Evolutionary conservation across 495 filamentous ascomycete species (phyloP).

Genomic region (Hypoxylon intermedium): DNA sequence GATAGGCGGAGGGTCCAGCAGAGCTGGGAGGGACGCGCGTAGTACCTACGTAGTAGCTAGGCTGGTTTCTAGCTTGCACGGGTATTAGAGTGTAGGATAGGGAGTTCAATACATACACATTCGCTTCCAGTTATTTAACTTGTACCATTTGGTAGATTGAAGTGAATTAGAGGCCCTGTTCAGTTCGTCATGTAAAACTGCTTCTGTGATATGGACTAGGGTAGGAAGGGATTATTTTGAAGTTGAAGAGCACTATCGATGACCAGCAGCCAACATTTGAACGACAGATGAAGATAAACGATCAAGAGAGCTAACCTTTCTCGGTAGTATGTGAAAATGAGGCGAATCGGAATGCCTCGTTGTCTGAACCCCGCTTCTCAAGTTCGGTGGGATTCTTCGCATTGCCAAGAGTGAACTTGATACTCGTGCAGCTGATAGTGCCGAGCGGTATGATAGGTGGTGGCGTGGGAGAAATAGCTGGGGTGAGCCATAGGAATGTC

Average conservation of each 20-base stretch:
- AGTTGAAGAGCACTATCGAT: no score
- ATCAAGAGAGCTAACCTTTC: neutral
- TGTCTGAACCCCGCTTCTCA: constrained; percentile 9
- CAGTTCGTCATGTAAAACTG: no score
- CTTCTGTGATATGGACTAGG: no score
- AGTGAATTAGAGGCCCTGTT: no score
- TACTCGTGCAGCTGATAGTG: constrained; percentile 17
- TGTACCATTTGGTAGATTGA: no score
- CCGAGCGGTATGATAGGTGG: constrained; percentile 7
- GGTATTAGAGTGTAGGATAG: neutral
- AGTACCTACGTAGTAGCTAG: constrained; percentile 21
- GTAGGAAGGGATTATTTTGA: no score
- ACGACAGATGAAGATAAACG: neutral
- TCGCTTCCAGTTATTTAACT: no score
- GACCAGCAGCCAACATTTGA: no score
- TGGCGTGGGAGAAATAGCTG: constrained; percentile 5
- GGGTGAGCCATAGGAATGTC: constrained; percentile 3
- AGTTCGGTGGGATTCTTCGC: constrained; percentile 3
- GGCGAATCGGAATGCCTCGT: constrained; percentile 24
- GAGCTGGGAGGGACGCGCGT: constrained; percentile 8
- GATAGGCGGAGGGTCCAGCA: constrained; percentile 27
- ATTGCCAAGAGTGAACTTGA: neutral
- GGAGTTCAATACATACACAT: neutral
- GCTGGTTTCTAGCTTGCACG: constrained; percentile 24
- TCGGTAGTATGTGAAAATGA: constrained; percentile 22